Evolutionary conservation across 2,329 filamentous ascomycete genomes (phyloP).

Genomic region (Fusarium ambrosium): DNA sequence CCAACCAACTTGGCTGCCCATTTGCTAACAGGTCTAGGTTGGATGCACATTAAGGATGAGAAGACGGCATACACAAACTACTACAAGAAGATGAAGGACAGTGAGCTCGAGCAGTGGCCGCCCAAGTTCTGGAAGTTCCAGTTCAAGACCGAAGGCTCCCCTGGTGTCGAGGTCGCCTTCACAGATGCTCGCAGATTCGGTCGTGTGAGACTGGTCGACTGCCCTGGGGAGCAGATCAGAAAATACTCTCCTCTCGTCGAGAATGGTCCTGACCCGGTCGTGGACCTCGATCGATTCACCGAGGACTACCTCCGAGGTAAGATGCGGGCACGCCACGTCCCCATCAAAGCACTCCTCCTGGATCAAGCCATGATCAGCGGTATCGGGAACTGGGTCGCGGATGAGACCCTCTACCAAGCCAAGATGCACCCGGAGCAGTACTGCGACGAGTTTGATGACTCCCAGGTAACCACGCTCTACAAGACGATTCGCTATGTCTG

Average conservation of each 20-base stretch:
- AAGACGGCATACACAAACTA: conserved; percentile 85
- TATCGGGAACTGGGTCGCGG: conserved; percentile 97
- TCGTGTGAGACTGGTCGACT: conserved; percentile 86
- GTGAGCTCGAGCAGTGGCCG: conserved; percentile 79
- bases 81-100: conserved; percentile 78
- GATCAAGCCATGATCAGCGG: conserved; percentile 92
- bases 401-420: conserved; percentile 93
- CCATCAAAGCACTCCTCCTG: conserved; percentile 88
- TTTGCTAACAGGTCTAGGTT: conserved; percentile 62
- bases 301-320: conserved; percentile 80
- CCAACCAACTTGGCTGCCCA: too few relatives aligned
- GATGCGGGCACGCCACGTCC: conserved; percentile 82
- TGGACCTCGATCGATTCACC: conserved; percentile 83
- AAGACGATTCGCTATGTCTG: conserved; percentile 83
- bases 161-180: conserved; percentile 77
- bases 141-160: conserved; percentile 71
- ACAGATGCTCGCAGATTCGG: conserved; percentile 85
- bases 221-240: conserved; percentile 80
- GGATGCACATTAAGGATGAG: conserved; percentile 88
- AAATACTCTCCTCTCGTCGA: conserved; percentile 84
- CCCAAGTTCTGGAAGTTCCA: conserved; percentile 92
- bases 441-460: conserved; percentile 82
- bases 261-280: conserved; percentile 93
- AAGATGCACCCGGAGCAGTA: conserved; percentile 93
- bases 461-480: conserved; percentile 79